Evolutionary conservation across 495 filamentous ascomycete species (phyloP).

Genomic region (Penicillium macrosclerotiorum): DNA sequence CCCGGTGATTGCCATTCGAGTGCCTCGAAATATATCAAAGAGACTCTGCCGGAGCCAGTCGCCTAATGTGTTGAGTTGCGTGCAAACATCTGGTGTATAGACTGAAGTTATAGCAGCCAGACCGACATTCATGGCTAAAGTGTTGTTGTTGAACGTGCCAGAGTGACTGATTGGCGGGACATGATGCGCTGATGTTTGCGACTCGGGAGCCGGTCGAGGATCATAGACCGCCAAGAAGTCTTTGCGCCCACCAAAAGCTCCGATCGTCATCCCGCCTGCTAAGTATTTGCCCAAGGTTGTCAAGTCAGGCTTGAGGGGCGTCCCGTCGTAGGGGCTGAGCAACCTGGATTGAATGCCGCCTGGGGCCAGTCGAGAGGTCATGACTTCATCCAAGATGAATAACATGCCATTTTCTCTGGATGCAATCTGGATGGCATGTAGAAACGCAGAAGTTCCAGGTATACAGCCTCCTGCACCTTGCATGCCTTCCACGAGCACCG

Average conservation of each 20-base stretch:
- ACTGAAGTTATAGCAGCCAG: constrained; percentile 9
- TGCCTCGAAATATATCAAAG: constrained; percentile 6
- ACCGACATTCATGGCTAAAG: constrained; percentile 56
- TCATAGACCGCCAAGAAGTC: constrained; percentile 44
- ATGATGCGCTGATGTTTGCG: background rate
- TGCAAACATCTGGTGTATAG: constrained; percentile 13
- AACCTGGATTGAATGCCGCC: constrained; percentile 38
- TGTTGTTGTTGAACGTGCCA: constrained; percentile 70
- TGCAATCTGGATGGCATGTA: constrained; percentile 33
- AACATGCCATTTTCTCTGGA: constrained; percentile 40
- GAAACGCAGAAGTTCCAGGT: constrained; percentile 42
- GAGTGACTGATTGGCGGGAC: constrained; percentile 40
- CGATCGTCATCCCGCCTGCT: constrained; percentile 61
- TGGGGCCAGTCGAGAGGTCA: constrained; percentile 55
- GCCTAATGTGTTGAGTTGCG: constrained; percentile 17
- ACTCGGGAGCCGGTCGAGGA: constrained; percentile 24
- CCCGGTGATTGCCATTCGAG: constrained; percentile 17
- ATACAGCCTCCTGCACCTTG: constrained; percentile 55
- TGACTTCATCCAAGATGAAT: constrained; percentile 65
- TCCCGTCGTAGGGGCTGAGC: constrained; percentile 2
- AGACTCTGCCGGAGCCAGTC: constrained; percentile 10
- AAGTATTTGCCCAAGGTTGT: constrained; percentile 63
- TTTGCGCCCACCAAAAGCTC: constrained; percentile 60
- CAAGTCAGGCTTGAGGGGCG: constrained; percentile 53
- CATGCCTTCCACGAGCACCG: constrained; percentile 59